Base-by-base conservation (phyloP, 164 flowering plant genomes). In the Liriodendron chinense region DNA sequence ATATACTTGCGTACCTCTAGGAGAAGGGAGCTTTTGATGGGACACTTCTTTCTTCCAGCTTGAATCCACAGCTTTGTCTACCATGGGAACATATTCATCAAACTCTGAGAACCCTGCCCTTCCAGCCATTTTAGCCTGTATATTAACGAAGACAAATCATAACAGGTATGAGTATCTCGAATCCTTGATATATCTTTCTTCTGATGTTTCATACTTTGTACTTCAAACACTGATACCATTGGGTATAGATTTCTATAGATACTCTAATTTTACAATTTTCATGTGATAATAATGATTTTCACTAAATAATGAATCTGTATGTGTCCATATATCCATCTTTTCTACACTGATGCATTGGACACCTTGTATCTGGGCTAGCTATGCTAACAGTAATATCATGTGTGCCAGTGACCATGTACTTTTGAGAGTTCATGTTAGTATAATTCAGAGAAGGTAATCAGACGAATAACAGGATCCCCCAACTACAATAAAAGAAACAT, bases 1-100 rank as follows among this genome's bases (percentile, higher is more conserved):
- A 16, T 16, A 53, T 12, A 16, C 47, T 67, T 34, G 47, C 53
- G 9, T n/a, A 93, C 99, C 97, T 90, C 86, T 86, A 26, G 90
- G 77, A 71, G 79, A 49, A 72, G 28, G 57, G 5, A 86, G 73
- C 83, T 77, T 88, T 71, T 80, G 88, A 71, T 77, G 74, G 23
- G 90, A 64, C 43, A 85, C 63, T 86, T 85, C 88, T 25, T 65
- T 89, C 79, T 90, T 86, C 96, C 94, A 92, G 16, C 76, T 59
- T 69, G 88, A 82, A 86, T 93, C 98, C 65, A 95, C 97, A 71
- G 91, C 87, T 80, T 95, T 95, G 87, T 95, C 98, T 43, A 93
- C 94, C 92, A 95, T 90, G 34, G 98, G 98, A 67, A 92, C 91
- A 80, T 88, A 89, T 80, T 96, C 98, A 82, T 91, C 96, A 80